Evolutionary conservation across 495 filamentous ascomycete genomes (phyloP).

Genomic region (Hyaloscypha hepaticicola): DNA sequence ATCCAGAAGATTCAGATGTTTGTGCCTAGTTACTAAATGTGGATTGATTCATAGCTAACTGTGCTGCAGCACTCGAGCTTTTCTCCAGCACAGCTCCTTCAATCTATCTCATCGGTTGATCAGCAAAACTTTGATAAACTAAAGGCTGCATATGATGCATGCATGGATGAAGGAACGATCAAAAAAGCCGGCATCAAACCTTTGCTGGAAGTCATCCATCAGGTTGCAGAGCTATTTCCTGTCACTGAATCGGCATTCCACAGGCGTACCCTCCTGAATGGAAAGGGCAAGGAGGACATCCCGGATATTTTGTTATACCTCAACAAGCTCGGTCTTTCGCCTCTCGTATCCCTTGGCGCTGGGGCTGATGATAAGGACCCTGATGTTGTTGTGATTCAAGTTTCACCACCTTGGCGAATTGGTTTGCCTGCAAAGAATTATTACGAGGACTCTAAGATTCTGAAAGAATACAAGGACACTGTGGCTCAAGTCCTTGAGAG

Average conservation of each 20-base stretch:
- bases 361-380: constrained; percentile 65
- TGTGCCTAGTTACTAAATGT: constrained; percentile 5
- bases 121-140: constrained; percentile 66
- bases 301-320: constrained; percentile 50
- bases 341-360: constrained; percentile 47
- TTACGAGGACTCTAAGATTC: constrained; percentile 55
- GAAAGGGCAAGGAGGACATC: constrained; percentile 42
- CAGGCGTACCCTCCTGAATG: constrained; percentile 26
- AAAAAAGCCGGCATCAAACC: constrained; percentile 54
- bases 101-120: constrained; percentile 41
- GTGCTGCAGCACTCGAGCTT: constrained; percentile 42
- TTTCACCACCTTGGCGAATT: constrained; percentile 51
- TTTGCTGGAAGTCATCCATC: constrained; percentile 46
- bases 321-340: constrained; percentile 50
- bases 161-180: constrained; percentile 57
- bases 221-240: constrained; percentile 55
- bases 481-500: constrained; percentile 39
- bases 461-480: constrained; percentile 52
- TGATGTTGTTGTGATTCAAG: constrained; percentile 57
- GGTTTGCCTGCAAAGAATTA: constrained; percentile 65
- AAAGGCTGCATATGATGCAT: constrained; percentile 61
- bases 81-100: constrained; percentile 40
- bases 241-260: constrained; percentile 30
- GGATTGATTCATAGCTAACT: constrained; percentile 18
- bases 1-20: constrained; percentile 44